Evolutionary conservation across 345 rosid species (phyloP), one percentile per base, ranked within the genome.

Genomic region (Murraya paniculata): DNA sequence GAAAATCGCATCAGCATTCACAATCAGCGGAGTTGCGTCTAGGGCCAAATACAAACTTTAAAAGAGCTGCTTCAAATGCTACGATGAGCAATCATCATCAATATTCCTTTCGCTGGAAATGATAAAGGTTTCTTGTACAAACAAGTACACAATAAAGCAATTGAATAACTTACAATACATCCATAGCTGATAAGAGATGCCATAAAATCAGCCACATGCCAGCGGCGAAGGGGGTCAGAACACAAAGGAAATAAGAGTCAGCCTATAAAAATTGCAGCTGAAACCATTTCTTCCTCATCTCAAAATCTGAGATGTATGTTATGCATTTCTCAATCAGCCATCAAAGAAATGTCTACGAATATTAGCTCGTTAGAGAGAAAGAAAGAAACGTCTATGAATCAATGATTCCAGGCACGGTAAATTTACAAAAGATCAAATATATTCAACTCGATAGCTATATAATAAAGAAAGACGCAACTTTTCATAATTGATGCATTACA

Each of bases 401-500:
- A 41, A 65, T 66, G 45, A 75, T 48, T 36, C 64, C n/a, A 39
- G 36, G 71, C 22, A 11, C 11, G 18, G 72, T 28, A 45, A 66
- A 66, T 79, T 58, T 76, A 79, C 78, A 59, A 74, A 39, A 28
- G 33, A 70, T 50, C 41, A 16, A 62, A 48, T 55, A 48, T 35
- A 77, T 75, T 64, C 31, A 74, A 33, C 59, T 48, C 9, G 58
- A 67, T 31, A n/a, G 14, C 65, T 60, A 28, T 5, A 60, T 14
- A 74, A 28, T 16, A 58, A 74, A 77, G 5, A 22, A 72, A n/a
- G 31, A 21, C 31, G 39, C 66, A 31, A 16, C 39, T 45, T 68
- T 68, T 59, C 25, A 30, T 24, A 73, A 67, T 56, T 4, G 55
- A 39, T 41, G 66, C 55, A 45, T 74, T 77, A 78, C 85, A 65